Percentiles rank a stretch among this genome's conserved stretches.
phyloP scores from a whole-genome alignment of 2,329 filamentous ascomycete species.

The Sclerotinia sclerotiorum region DNA sequence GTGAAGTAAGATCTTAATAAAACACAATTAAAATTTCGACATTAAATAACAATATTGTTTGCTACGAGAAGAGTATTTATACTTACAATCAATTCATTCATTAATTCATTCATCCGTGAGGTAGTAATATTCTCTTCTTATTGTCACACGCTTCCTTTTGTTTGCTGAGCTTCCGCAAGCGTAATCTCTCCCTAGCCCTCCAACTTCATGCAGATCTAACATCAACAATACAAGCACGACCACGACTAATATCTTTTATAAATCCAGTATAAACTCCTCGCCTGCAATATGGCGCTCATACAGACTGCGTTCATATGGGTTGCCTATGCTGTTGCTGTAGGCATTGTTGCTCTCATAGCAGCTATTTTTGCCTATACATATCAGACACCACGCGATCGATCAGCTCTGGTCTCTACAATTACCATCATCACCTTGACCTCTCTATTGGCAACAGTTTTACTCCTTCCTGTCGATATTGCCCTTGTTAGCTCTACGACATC shows the following conservation, averaged over 20 bases:
- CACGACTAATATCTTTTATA: not conserved
- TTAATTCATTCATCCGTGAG: not conserved
- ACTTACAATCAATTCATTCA: not conserved
- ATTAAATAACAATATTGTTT: not conserved
- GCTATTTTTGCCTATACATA: constrained; percentile 88
- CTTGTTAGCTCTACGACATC: constrained; percentile 86
- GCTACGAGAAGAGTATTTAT: not conserved
- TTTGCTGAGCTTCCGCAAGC: constrained; percentile 10
- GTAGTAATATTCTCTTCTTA: not conserved
- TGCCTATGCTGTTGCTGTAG: constrained; percentile 81
- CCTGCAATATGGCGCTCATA: constrained; percentile 54
- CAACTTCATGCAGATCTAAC: not conserved
- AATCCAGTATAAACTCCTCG: not conserved
- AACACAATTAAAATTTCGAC: not conserved
- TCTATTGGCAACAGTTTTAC: constrained; percentile 85
- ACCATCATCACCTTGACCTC: constrained; percentile 84
- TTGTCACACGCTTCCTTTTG: not conserved
- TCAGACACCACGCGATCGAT: constrained; percentile 85
- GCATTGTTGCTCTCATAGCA: constrained; percentile 71
- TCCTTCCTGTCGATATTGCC: constrained; percentile 93
- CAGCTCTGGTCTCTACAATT: constrained; percentile 75
- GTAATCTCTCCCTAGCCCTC: not conserved
- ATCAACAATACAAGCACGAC: constrained; percentile 1
- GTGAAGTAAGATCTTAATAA: not conserved
- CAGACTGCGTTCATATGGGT: constrained; percentile 94